Percentiles rank a stretch among this genome's conserved stretches.
Conservation (phyloP, 2,329 filamentous ascomycete genomes). For the Neurospora sp. region DNA sequence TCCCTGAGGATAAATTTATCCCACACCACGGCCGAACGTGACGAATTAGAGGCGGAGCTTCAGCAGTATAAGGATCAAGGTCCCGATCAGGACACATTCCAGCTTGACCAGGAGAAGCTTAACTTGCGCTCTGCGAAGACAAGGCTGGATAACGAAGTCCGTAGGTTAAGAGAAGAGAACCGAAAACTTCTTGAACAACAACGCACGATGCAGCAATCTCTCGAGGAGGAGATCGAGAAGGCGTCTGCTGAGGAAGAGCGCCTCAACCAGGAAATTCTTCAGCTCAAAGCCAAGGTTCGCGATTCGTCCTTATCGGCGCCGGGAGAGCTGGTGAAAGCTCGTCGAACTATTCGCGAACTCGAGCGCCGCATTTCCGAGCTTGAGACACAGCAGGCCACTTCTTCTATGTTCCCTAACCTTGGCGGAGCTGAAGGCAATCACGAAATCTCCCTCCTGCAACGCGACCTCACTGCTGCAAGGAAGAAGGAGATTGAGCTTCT, state of each 20-base stretch:
- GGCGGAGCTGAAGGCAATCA: constrained; percentile 32
- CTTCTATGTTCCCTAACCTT: constrained; percentile 23
- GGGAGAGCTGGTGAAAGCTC: constrained; percentile 47
- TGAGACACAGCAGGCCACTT: constrained; percentile 32
- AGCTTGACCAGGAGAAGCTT: constrained; percentile 58
- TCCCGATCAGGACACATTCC: constrained; percentile 42
- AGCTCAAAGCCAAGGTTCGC: constrained; percentile 37
- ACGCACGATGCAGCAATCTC: constrained; percentile 49
- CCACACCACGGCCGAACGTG: constrained; percentile 54
- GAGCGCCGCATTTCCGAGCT: constrained; percentile 51
- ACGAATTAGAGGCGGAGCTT: constrained; percentile 55
- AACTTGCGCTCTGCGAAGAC: constrained; percentile 59
- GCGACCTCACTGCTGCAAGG: constrained; percentile 53
- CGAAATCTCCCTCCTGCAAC: constrained; percentile 52
- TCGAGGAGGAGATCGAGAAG: constrained; percentile 57
- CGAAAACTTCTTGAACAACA: constrained; percentile 46
- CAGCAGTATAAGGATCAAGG: constrained; percentile 44
- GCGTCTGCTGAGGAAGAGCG: constrained; percentile 58
- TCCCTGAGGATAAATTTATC: constrained; percentile 45
- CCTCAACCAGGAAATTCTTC: constrained; percentile 42
- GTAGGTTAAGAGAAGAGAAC: constrained; percentile 56
- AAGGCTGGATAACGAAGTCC: constrained; percentile 58
- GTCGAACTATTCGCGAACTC: constrained; percentile 55
- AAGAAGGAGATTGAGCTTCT: constrained; percentile 56
- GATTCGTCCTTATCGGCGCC: constrained; percentile 33